Conservation (phyloP, 768 basidiomycete genomes). For the Serendipita vermifera region DNA sequence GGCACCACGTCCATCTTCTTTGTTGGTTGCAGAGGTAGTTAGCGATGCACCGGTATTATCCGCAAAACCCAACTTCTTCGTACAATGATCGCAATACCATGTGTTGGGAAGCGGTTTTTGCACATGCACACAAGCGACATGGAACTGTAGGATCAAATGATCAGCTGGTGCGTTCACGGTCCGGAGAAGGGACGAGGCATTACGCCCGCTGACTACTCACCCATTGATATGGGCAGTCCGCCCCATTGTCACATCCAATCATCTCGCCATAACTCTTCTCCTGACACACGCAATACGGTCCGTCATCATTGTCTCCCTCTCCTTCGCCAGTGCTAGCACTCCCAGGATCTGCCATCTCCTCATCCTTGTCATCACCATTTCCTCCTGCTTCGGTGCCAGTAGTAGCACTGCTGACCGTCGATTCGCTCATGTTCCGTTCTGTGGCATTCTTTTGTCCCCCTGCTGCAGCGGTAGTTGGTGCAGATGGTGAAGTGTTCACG, state of each 20-base stretch:
- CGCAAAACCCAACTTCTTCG: constrained; percentile 5
- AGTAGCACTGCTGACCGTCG: not conserved
- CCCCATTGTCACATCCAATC: constrained; percentile 8
- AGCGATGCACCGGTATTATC: not conserved
- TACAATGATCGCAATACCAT: constrained; percentile 7
- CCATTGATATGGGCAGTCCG: constrained; percentile 8
- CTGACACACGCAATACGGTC: constrained; percentile 2
- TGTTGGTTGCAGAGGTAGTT: too few relatives aligned
- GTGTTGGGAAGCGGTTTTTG: constrained; percentile 1
- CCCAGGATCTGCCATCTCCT: not conserved
- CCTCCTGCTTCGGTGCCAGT: too few relatives aligned
- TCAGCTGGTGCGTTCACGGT: not conserved
- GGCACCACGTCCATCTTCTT: too few relatives aligned
- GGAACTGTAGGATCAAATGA: not conserved
- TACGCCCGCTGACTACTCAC: not conserved
- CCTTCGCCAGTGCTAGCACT: not conserved
- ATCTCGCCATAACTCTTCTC: constrained; percentile 9
- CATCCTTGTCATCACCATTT: constrained; percentile 4
- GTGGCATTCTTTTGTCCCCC: too few relatives aligned
- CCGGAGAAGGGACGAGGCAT: not conserved
- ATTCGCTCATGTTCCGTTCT: constrained; percentile 3
- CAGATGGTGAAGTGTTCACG: not conserved
- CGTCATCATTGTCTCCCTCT: not conserved
- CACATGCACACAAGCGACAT: constrained; percentile 5
- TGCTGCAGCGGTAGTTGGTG: not conserved